Evolutionary conservation across 306 rosid species (phyloP).

Genomic region (Vicia villosa): DNA sequence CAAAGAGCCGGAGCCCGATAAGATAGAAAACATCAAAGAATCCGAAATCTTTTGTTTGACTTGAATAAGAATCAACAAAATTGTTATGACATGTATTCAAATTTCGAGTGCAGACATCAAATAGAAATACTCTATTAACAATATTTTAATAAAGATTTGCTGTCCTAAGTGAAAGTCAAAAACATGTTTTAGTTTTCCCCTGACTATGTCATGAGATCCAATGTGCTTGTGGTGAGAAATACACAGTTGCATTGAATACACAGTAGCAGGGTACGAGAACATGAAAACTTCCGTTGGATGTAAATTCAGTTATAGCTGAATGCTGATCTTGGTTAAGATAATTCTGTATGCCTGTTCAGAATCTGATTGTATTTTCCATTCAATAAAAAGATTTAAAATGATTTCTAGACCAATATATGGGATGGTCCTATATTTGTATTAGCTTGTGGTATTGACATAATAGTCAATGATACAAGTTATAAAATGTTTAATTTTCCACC

Average conservation of each 20-base stretch:
- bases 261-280: constrained; percentile 37
- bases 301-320: constrained; percentile 9
- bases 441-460: no score
- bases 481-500: no score
- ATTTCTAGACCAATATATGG: not conserved
- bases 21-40: no score
- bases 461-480: no score
- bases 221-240: constrained; percentile 85
- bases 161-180: not conserved
- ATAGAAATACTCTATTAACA: constrained; percentile 24
- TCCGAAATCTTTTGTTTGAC: constrained; percentile 17
- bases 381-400: not conserved
- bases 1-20: no score
- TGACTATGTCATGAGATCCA: constrained; percentile 54
- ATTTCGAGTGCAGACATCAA: not conserved
- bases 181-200: constrained; percentile 29
- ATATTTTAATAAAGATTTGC: constrained; percentile 20
- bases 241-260: constrained; percentile 50
- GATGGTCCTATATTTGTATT: no score
- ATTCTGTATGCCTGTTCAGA: not conserved
- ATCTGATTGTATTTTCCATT: constrained; percentile 9
- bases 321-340: constrained; percentile 17
- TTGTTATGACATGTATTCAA: not conserved
- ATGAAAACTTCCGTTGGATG: constrained; percentile 27
- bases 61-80: not conserved